Conservation (phyloP, 768 basidiomycete genomes). For the Gloeopeniophorella convolvens region DNA sequence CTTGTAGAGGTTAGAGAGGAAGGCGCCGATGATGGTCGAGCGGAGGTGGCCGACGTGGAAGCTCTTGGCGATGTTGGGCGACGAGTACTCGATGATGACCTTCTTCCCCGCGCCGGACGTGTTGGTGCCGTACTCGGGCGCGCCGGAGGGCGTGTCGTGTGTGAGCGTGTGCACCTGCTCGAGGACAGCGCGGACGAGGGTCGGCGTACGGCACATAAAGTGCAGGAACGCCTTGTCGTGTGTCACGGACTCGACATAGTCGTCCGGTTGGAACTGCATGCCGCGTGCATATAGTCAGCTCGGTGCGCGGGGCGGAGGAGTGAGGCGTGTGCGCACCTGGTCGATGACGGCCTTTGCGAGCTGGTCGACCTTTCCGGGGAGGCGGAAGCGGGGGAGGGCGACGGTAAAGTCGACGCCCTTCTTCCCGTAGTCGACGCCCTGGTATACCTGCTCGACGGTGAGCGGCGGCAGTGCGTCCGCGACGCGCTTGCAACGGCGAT, state of each 20-base stretch:
- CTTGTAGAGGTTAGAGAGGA: conserved; percentile 84
- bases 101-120: conserved; percentile 73
- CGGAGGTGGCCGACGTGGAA: conserved; percentile 97
- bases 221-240: conserved; percentile 78
- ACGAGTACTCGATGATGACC: conserved; percentile 86
- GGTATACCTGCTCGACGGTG: conserved; percentile 70
- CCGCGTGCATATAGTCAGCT: neutral
- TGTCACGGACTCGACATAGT: conserved; percentile 63
- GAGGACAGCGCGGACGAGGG: conserved; percentile 60
- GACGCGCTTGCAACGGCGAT: conserved; percentile 72
- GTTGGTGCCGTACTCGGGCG: conserved; percentile 80
- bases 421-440: conserved; percentile 84
- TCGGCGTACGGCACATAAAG: conserved; percentile 64
- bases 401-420: conserved; percentile 93
- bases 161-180: conserved; percentile 70
- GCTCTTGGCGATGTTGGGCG: conserved; percentile 95
- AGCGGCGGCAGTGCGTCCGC: conserved; percentile 59
- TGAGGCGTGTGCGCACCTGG: conserved; percentile 38
- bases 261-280: conserved; percentile 74
- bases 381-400: conserved; percentile 84
- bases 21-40: conserved; percentile 98
- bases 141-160: conserved; percentile 47
- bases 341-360: conserved; percentile 68
- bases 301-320: no score
- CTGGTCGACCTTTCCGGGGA: conserved; percentile 78